A percentile compares a stretch with the other conserved stretches of the same genome.
Conservation (phyloP, 1,284 basidiomycete species). For the Neolentinus lepideus region DNA sequence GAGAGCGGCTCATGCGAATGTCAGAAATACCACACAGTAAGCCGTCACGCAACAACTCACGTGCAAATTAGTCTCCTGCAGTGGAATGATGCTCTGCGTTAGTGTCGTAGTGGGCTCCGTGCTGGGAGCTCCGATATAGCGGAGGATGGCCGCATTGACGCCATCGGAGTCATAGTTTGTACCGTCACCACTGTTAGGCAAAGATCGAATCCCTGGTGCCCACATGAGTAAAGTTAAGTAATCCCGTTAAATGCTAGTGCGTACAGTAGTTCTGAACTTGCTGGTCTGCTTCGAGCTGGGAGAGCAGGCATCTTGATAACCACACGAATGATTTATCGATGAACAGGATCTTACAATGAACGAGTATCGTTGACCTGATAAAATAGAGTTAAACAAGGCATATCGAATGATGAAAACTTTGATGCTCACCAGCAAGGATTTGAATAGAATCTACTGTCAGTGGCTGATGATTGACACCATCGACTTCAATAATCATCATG, state of each 20-base stretch:
- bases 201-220: not conserved
- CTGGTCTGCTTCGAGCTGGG: conserved; percentile 23
- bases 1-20: not conserved
- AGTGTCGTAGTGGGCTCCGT: conserved; percentile 33
- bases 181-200: not conserved
- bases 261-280: conserved; percentile 33
- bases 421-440: conserved; percentile 26
- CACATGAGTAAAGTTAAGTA: not conserved
- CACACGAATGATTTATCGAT: not conserved
- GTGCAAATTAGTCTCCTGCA: conserved; percentile 19
- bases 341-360: conserved; percentile 21
- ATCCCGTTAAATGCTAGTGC: no score
- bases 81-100: conserved; percentile 7
- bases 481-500: conserved; percentile 42
- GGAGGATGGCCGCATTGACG: conserved; percentile 44
- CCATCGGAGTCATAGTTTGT: conserved; percentile 24
- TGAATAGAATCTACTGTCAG: conserved; percentile 31
- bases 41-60: not conserved
- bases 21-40: not conserved
- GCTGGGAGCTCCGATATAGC: conserved; percentile 37
- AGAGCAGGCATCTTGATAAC: not conserved
- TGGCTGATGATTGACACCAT: conserved; percentile 35
- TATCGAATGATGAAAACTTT: no score
- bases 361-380: conserved; percentile 31
- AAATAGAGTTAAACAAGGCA: no score